phyloP scores from a whole-genome alignment of 2,329 filamentous ascomycete species.

The Periconia sp. region DNA sequence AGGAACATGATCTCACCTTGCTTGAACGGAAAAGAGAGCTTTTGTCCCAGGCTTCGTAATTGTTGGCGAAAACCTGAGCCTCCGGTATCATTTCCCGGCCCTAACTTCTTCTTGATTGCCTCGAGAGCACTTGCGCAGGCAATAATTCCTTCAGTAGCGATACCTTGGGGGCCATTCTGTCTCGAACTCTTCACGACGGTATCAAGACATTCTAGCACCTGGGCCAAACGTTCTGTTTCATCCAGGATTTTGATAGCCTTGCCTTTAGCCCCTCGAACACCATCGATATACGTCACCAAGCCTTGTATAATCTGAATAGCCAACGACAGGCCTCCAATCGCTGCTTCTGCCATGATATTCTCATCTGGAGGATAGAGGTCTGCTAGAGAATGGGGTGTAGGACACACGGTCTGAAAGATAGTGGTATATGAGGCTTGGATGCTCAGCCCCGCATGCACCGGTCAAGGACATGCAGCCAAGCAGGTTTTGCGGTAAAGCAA shows the following conservation, averaged over 20 bases:
- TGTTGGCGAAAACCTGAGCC: neutral
- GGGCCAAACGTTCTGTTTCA: neutral
- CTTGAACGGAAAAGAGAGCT: conserved; percentile 1
- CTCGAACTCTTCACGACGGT: neutral
- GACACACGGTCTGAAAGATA: too few species aligned
- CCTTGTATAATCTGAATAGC: conserved; percentile 13
- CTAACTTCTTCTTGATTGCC: neutral
- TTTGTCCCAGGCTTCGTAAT: neutral
- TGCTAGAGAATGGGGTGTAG: too few species aligned
- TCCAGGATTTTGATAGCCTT: conserved; percentile 6
- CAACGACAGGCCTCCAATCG: conserved; percentile 17
- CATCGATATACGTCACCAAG: conserved; percentile 21
- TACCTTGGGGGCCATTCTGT: neutral
- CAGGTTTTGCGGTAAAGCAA: too few species aligned
- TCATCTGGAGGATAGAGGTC: too few species aligned
- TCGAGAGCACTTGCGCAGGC: neutral
- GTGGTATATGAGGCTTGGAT: too few species aligned
- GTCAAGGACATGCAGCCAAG: too few species aligned
- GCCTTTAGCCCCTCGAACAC: conserved; percentile 19
- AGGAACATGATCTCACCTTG: neutral
- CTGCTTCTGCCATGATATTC: conserved; percentile 27
- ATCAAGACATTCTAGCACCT: conserved; percentile 1
- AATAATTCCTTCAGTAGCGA: neutral
- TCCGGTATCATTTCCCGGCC: neutral
- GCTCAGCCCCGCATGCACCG: too few species aligned